Evolutionary conservation across 352 stramenopile genomes (phyloP).

Genomic region (Phytopythium cucurbitacearum): DNA sequence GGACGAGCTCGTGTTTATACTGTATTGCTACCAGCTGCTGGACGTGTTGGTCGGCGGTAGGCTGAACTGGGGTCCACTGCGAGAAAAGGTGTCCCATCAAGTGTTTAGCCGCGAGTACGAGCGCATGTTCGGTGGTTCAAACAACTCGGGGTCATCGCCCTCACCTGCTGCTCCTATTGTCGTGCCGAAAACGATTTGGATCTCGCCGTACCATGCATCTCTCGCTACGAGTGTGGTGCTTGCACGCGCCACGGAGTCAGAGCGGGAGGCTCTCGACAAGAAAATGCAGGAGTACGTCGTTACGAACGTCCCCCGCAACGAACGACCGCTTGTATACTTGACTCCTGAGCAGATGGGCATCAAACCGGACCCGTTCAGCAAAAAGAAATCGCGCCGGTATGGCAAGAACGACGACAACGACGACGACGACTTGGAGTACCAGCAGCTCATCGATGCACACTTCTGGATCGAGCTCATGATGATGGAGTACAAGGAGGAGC

Average conservation of each 20-base stretch:
- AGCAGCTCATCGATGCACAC: conserved; percentile 70
- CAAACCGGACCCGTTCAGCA: conserved; percentile 5
- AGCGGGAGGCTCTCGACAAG: conserved; percentile 50
- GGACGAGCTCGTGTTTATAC: conserved; percentile 88
- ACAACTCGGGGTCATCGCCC: not conserved
- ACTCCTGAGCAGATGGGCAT: conserved; percentile 15
- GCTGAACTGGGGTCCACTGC: conserved; percentile 63
- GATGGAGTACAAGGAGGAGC: conserved; percentile 90
- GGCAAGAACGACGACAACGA: conserved; percentile 4
- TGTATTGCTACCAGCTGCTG: conserved; percentile 86
- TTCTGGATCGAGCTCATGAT: conserved; percentile 87
- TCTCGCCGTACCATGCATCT: conserved; percentile 70
- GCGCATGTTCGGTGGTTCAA: conserved; percentile 10
- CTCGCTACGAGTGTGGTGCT: conserved; percentile 72
- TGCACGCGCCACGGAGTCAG: conserved; percentile 58
- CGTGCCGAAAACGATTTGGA: conserved; percentile 78
- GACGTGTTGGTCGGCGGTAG: conserved; percentile 57
- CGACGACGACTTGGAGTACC: conserved; percentile 6
- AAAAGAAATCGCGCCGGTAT: conserved; percentile 5
- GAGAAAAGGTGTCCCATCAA: conserved; percentile 49
- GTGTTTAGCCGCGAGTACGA: conserved; percentile 50
- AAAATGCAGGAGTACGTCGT: conserved; percentile 67
- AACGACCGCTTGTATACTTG: conserved; percentile 44
- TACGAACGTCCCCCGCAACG: conserved; percentile 53
- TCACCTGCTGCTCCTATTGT: not conserved